These are phyloP conservation scores for Neckera pumila DNA, from an alignment of 225 moss, liverwort and hornwort species.

Conservation along the genomic window DNA sequence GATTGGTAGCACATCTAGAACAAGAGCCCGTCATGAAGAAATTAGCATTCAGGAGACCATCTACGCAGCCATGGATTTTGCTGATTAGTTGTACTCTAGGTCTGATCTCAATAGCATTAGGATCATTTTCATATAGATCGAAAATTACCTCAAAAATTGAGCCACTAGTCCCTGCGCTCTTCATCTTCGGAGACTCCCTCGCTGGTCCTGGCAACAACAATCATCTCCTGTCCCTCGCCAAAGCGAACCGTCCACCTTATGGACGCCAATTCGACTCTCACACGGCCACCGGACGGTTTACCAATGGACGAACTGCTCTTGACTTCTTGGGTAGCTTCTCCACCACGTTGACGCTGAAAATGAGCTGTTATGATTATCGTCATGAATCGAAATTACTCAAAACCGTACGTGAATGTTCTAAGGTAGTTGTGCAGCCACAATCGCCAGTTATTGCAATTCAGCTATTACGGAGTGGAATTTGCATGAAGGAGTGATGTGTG, in stretches of 20 bases:
- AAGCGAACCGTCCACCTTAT: constrained; percentile 54
- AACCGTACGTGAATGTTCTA: neutral
- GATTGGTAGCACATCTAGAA: neutral
- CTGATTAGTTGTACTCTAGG: neutral
- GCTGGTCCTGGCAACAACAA: constrained; percentile 65
- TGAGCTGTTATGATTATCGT: neutral
- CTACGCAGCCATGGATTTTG: neutral
- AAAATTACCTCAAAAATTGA: neutral
- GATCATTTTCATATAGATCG: neutral
- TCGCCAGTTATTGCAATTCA: neutral
- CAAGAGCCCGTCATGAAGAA: neutral
- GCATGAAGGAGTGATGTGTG: neutral
- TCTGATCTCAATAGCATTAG: neutral
- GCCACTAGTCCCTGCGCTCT: constrained; percentile 32
- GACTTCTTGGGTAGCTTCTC: constrained; percentile 42
- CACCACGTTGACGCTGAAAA: neutral
- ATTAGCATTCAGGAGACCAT: neutral
- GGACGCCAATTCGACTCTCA: constrained; percentile 52
- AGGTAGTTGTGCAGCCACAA: neutral
- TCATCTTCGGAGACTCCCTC: constrained; percentile 55
- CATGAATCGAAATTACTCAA: neutral
- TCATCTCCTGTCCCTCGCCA: constrained; percentile 44
- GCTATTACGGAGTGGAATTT: neutral
- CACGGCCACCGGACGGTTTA: constrained; percentile 50
- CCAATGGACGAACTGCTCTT: constrained; percentile 48